Evolutionary conservation across 306 rosid genomes (phyloP), one percentile per base, ranked within the genome.

Genomic region (Abrus pulchellus): DNA sequence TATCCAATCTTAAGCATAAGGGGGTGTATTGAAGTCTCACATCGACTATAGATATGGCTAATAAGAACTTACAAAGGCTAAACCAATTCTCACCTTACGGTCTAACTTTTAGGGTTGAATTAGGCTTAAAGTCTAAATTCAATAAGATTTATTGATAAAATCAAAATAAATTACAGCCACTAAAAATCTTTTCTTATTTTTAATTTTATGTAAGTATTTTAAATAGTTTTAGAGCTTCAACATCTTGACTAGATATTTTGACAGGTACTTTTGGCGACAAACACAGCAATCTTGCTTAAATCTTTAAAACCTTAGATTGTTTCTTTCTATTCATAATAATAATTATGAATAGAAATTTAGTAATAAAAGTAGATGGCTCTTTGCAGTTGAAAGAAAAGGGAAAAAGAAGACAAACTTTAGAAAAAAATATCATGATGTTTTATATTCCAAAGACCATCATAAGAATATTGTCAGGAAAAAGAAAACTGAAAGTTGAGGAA

Each of bases 381-480:
- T 60, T 27, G 53, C 72, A 47, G 44, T 61, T 80, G 44, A 29
- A 77, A 28, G 44, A 1, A 20, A 20, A 20, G 20, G 0, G 20
- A 48, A 34, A 47, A 63, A 13, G 53, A 20, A 20, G 20, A 20
- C 20, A 20, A 20, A 40, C 14, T 32, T 56, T 6, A n/a, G 38
- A 54, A 41, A 72, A 12, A n/a, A 29, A 8, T 68, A 65, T 9
- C 12, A 20, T 28, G 29, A 66, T 12, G 29, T 52, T 30, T 20
- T 40, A 66, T 63, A 32, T 44, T 81, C 30, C 28, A 65, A 11
- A 44, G 45, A 68, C 3, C 43, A 7, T 50, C 53, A 55, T 66
- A 27, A 47, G 28, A 56, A 56, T 55, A 74, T 55, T 44, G 47
- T 36, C 9, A 55, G 38, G 66, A 34, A 69, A 56, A 54, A 68